Evolutionary conservation across 192 early-diverging fungal species (phyloP).

Genomic region (Mycoemilia scoparia): DNA sequence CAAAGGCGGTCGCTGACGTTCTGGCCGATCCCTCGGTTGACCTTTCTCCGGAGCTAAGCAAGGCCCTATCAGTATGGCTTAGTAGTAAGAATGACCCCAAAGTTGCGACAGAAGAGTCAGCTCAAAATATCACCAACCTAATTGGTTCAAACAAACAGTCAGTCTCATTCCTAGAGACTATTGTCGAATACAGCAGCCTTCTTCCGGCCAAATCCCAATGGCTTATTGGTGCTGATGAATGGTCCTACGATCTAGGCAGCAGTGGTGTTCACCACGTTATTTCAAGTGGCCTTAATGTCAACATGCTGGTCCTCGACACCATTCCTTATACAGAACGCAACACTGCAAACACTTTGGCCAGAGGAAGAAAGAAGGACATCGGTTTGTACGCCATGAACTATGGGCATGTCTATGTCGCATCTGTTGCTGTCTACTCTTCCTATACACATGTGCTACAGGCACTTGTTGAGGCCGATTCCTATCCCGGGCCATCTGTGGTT

Average conservation of each 20-base stretch:
- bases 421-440: constrained; percentile 68
- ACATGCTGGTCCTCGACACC: constrained; percentile 82
- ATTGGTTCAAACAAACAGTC: constrained; percentile 17
- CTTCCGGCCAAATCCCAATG: constrained; percentile 58
- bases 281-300: constrained; percentile 63
- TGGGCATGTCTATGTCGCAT: constrained; percentile 76
- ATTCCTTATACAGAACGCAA: constrained; percentile 47
- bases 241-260: constrained; percentile 73
- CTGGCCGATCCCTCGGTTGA: constrained; percentile 32
- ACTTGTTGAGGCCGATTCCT: constrained; percentile 77
- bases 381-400: constrained; percentile 94
- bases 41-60: constrained; percentile 32
- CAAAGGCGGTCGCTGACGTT: constrained; percentile 33
- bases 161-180: constrained; percentile 9
- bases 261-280: constrained; percentile 85
- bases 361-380: constrained; percentile 77
- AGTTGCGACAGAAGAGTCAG: constrained; percentile 31
- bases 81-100: constrained; percentile 33
- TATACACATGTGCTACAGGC: constrained; percentile 80
- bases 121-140: constrained; percentile 24
- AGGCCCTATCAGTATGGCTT: constrained; percentile 49
- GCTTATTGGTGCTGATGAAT: constrained; percentile 74
- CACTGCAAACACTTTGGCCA: constrained; percentile 26
- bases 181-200: constrained; percentile 4
- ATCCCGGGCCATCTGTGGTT: constrained; percentile 72